phyloP scores from a whole-genome alignment of 2,329 filamentous ascomycete species.

The Colletotrichum higginsianum region DNA sequence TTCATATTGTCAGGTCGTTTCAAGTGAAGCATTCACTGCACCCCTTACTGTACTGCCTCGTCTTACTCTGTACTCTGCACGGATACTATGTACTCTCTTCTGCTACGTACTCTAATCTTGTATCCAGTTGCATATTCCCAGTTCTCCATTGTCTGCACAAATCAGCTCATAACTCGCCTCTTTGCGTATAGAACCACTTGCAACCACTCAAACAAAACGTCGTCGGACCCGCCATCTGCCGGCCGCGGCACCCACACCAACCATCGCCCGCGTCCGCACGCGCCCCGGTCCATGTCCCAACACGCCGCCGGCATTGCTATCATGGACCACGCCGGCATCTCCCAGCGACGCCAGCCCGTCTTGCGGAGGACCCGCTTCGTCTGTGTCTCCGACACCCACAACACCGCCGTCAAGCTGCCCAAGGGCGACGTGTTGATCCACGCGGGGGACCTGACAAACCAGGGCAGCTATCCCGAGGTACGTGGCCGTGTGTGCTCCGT shows the following conservation, averaged over 20 bases:
- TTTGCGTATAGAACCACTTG: no score
- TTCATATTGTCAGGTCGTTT: slow-evolving; percentile 23
- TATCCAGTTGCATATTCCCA: not conserved
- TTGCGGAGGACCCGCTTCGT: slow-evolving; percentile 75
- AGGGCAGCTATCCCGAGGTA: slow-evolving; percentile 73
- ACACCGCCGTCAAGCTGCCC: slow-evolving; percentile 75
- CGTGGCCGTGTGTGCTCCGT: slow-evolving; percentile 7
- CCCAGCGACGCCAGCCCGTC: slow-evolving; percentile 17
- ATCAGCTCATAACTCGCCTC: not conserved
- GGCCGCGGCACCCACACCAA: not conserved
- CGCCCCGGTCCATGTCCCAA: slow-evolving; percentile 4
- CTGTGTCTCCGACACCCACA: slow-evolving; percentile 85
- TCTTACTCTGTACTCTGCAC: no score
- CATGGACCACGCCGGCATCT: slow-evolving; percentile 27
- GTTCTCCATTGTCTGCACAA: not conserved
- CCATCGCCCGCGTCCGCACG: not conserved
- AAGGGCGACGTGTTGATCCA: slow-evolving; percentile 82
- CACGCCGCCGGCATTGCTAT: not conserved
- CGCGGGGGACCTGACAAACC: slow-evolving; percentile 83
- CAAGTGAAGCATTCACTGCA: slow-evolving; percentile 30
- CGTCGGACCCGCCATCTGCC: slow-evolving; percentile 16
- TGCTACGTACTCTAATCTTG: not conserved
- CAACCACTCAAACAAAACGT: no score
- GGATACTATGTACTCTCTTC: not conserved
- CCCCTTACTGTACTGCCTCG: not conserved